These are phyloP conservation scores for Bimuria novae-zelandiae DNA, from an alignment of 2,329 filamentous ascomycete species.

Conservation along the genomic window DNA sequence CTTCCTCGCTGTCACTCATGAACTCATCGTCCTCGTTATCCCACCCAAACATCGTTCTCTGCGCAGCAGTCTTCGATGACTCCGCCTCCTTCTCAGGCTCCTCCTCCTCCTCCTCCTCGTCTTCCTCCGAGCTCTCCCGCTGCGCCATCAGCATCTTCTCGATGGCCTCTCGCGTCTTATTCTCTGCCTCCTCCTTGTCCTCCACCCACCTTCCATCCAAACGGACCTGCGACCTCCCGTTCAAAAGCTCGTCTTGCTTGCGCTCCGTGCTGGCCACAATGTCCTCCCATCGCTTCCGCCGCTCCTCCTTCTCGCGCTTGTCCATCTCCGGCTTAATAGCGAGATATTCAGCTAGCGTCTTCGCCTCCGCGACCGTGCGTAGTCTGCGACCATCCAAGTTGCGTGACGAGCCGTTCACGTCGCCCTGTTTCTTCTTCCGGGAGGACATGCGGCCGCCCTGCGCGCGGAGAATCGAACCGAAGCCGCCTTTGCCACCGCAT, in stretches of 20 bases:
- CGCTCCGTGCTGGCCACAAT: conserved; percentile 84
- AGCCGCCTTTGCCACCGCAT: conserved; percentile 94
- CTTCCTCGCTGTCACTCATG: conserved; percentile 54
- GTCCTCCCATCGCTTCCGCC: conserved; percentile 82
- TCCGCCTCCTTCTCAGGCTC: conserved; percentile 29
- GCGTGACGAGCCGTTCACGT: conserved; percentile 86
- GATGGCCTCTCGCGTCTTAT: conserved; percentile 79
- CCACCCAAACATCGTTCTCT: conserved; percentile 71
- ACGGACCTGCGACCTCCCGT: conserved; percentile 66
- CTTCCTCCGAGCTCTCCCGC: conserved; percentile 46
- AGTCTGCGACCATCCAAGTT: conserved; percentile 90
- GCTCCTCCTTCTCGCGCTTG: conserved; percentile 85
- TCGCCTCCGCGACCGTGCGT: conserved; percentile 92
- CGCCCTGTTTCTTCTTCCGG: conserved; percentile 82
- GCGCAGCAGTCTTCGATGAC: conserved; percentile 37
- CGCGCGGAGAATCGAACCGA: conserved; percentile 94
- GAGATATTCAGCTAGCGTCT: conserved; percentile 91
- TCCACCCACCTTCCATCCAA: conserved; percentile 94
- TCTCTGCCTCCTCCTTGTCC: conserved; percentile 85
- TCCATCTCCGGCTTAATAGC: conserved; percentile 98
- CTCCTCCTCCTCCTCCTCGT: conserved; percentile 32
- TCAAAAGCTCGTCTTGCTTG: conserved; percentile 80
- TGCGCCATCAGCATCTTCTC: conserved; percentile 55
- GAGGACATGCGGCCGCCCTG: conserved; percentile 98
- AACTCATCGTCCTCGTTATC: conserved; percentile 69